phyloP scores from a whole-genome alignment of 495 filamentous ascomycete species.

The Daldinia concentrica region DNA sequence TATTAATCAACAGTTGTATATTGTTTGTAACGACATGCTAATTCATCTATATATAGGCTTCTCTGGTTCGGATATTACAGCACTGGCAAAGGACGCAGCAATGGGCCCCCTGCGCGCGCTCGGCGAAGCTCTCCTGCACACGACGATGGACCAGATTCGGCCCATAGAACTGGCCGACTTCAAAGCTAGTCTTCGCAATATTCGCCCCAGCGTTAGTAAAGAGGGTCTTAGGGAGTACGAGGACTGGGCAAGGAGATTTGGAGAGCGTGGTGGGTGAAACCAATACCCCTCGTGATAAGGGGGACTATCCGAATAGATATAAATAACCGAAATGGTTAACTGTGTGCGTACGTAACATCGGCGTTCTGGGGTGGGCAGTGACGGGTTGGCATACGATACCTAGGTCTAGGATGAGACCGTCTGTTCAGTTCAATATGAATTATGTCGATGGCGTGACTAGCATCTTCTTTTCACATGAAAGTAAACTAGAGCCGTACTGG shows the following conservation, averaged over 20 bases:
- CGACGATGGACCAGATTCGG: slow-evolving; percentile 92
- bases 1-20: slow-evolving; percentile 13
- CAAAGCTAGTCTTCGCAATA: slow-evolving; percentile 80
- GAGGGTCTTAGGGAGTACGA: slow-evolving; percentile 87
- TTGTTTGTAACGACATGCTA: slow-evolving; percentile 2
- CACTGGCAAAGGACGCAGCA: slow-evolving; percentile 95
- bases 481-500: slow-evolving; percentile 3
- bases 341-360: neutral
- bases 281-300: neutral
- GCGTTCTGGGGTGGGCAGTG: slow-evolving; percentile 13
- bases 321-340: neutral
- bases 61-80: slow-evolving; percentile 96
- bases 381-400: slow-evolving; percentile 35
- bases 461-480: slow-evolving; percentile 12
- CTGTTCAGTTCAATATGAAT: slow-evolving; percentile 27
- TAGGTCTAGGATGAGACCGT: slow-evolving; percentile 13
- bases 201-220: slow-evolving; percentile 89
- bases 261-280: slow-evolving; percentile 81
- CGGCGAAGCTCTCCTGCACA: slow-evolving; percentile 88
- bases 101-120: slow-evolving; percentile 96
- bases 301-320: neutral
- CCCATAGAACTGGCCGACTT: slow-evolving; percentile 88
- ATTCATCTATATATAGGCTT: slow-evolving; percentile 69
- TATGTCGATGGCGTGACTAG: slow-evolving; percentile 7
- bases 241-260: slow-evolving; percentile 93